Percentiles rank a stretch among this genome's conserved stretches.
Conservation (phyloP, 352 stramenopile genomes). For the Pythium coloratum region DNA sequence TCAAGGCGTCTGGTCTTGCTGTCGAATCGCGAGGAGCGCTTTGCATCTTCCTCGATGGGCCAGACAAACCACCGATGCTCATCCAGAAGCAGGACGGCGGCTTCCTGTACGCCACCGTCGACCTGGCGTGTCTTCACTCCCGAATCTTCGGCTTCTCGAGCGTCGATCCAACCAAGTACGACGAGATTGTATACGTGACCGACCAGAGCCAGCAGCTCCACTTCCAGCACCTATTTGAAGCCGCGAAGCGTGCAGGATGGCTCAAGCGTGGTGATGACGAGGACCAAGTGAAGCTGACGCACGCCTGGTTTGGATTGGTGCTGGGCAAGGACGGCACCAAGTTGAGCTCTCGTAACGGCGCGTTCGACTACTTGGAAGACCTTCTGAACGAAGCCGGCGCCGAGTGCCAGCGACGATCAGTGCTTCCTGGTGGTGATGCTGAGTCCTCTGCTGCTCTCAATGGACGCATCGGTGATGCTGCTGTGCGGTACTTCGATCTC, state of each 20-base stretch:
- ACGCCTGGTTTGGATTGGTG: conserved; percentile 81
- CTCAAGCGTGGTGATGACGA: conserved; percentile 22
- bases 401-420: conserved; percentile 64
- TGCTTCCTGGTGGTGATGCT: conserved; percentile 21
- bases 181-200: conserved; percentile 82
- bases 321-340: conserved; percentile 76
- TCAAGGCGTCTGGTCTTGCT: conserved; percentile 48
- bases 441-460: conserved; percentile 34
- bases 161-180: conserved; percentile 65
- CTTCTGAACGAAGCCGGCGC: conserved; percentile 61
- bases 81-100: conserved; percentile 80
- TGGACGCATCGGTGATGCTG: conserved; percentile 63
- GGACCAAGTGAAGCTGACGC: conserved; percentile 52
- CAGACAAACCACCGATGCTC: conserved; percentile 76
- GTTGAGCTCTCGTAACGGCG: conserved; percentile 79
- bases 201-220: conserved; percentile 80
- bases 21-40: conserved; percentile 63
- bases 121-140: conserved; percentile 69
- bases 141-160: conserved; percentile 71
- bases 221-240: conserved; percentile 78
- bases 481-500: conserved; percentile 84
- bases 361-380: conserved; percentile 76
- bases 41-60: conserved; percentile 72
- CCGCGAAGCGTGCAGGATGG: conserved; percentile 55
- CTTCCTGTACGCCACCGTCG: conserved; percentile 79